Base-by-base conservation (phyloP, 768 basidiomycete genomes). In the Naganishia onofrii region DNA sequence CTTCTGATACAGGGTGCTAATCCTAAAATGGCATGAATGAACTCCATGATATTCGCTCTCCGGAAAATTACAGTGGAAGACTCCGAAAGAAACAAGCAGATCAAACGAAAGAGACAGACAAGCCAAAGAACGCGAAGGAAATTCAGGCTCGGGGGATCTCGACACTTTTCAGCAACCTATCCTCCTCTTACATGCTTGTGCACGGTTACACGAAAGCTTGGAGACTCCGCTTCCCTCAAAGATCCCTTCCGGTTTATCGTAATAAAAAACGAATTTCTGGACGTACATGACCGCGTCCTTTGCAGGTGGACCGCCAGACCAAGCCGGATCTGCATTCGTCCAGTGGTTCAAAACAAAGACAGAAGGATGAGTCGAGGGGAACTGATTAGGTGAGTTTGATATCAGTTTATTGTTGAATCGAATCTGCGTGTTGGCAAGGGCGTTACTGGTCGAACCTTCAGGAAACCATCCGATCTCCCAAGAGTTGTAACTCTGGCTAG, bases 271-370 rank as follows among this genome's bases (percentile, higher is more conserved):
- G 12, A 51, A 51, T 3, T 12, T n/a, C 23, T 51, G n/a, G 48
- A 51, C 48, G 48, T 51, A 53, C 36, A 74, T 42, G 23, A 71
- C 65, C 21, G 66, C 63, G 38, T 71, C 70, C 12, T 65, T 15
- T 17, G 53, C 38, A 2, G 73, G 70, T 38, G 73, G 73, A 63
- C 73, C 73, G 13, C 46, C n/a, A 6, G 73, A 69, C 51, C 71
- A 73, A 54, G 26, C 51, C 3, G 38, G n/a, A 68, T 71, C 67
- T 6, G 67, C 73, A 28, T 67, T 68, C 19, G 67, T 66, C 73
- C 73, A 73, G 42, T 71, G 68, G 56, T 73, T 73, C 34, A 73
- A 34, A 19, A 71, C 52, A n/a, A 71, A 29, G 23, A 67, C 53
- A 17, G 70, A 71, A 7, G 73, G 73, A 54, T 73, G 69, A 0